Evolutionary conservation across 371 early-diverging fungal genomes (phyloP), one percentile per base, ranked within the genome.

Genomic region (Antonospora locustae): DNA sequence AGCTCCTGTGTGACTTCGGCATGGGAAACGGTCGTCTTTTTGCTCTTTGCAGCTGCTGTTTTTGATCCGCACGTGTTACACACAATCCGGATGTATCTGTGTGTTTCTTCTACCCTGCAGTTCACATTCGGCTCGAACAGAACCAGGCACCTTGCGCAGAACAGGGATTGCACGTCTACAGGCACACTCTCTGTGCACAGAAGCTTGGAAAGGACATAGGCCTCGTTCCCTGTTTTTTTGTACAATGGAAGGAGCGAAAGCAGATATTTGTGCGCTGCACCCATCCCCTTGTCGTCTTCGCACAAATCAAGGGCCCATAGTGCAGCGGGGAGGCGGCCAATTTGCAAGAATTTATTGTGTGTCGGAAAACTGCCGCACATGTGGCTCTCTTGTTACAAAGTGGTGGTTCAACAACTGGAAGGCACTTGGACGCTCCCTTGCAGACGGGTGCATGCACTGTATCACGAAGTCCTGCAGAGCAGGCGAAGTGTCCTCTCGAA

Each of bases 391-490:
- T 0, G 12, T 49, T 7, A 74, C 62, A 55, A 75, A 72, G 16
- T 56, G 61, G 56, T 75, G 72, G 1, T 62, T 47, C 4, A 75
- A 46, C 4, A 75, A 50, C 44, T 67, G 51, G 2, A 53, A 50
- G 17, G 54, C 71, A 38, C 54, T 68, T 4, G 70, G 69, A 39
- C 75, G 63, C n/a, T 58, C 24, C 16, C 48, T 22, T 27, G 53
- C 41, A 36, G 66, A 50, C 37, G 65, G 19, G 14, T 65, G 23
- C 66, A 75, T 65, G 40, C 69, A 65, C 5, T 7, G 45, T 32
- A 20, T 57, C 7, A 75, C 58, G 58, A 75, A 75, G 46, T 64
- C 54, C 27, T 46, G 59, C 20, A 75, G 40, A 24, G 58, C 67
- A 9, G 17, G 23, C 1, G 67, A 64, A 16, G 65, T 51, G 12